These are phyloP conservation scores for Zasmidium cellare DNA, from an alignment of 2,329 filamentous ascomycete species.

Conservation along the genomic window DNA sequence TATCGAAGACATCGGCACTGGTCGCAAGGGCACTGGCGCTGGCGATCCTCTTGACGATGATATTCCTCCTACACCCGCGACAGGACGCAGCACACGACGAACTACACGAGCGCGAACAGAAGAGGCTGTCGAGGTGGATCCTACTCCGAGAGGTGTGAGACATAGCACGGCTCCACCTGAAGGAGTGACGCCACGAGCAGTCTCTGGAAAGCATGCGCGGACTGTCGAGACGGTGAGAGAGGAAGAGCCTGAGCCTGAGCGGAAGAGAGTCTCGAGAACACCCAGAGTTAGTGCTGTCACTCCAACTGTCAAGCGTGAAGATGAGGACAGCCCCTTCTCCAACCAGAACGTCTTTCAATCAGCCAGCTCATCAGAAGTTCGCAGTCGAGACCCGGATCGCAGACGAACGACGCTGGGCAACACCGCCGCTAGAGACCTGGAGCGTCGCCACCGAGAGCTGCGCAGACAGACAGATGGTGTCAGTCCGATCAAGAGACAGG, in stretches of 20 bases:
- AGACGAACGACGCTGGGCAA: constrained; percentile 54
- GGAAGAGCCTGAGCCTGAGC: constrained; percentile 47
- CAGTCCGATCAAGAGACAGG: constrained; percentile 48
- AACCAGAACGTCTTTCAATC: constrained; percentile 87
- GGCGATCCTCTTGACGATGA: constrained; percentile 56
- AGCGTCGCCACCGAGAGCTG: constrained; percentile 43
- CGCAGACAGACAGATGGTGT: constrained; percentile 46
- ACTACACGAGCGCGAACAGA: constrained; percentile 36
- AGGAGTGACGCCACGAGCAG: constrained; percentile 30
- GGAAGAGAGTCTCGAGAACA: constrained; percentile 20
- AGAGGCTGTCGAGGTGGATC: constrained; percentile 38
- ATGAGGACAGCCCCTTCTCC: constrained; percentile 68
- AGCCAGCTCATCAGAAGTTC: constrained; percentile 29
- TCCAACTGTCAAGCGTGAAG: constrained; percentile 32
- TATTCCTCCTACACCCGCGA: constrained; percentile 43
- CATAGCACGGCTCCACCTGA: constrained; percentile 37
- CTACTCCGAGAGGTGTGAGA: constrained; percentile 29
- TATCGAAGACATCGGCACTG: constrained; percentile 67
- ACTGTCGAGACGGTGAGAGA: constrained; percentile 37
- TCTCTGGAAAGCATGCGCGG: constrained; percentile 47
- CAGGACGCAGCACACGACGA: constrained; percentile 29
- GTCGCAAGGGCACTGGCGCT: constrained; percentile 54
- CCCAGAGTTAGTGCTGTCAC: constrained; percentile 24
- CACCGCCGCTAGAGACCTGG: constrained; percentile 37
- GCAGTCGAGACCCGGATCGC: constrained; percentile 55